Evolutionary conservation across 2,329 filamentous ascomycete species (phyloP), one percentile per base, ranked within the genome.

Genomic region (Colletotrichum falcatum): DNA sequence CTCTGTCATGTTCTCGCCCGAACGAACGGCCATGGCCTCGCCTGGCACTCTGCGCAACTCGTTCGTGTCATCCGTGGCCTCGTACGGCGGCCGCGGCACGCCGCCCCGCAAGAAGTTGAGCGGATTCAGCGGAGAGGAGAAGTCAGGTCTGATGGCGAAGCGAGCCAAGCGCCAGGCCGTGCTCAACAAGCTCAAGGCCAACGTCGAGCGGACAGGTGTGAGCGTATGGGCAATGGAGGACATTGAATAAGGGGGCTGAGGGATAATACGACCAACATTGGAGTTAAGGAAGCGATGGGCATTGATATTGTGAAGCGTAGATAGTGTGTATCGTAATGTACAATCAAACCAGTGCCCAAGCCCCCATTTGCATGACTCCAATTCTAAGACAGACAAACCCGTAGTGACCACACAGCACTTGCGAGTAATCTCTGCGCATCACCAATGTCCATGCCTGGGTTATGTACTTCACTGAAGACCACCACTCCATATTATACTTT

Each of bases 31-130:
- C 74, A 68, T 84, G 76, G 71, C 83, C 59, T 81, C 79, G 5
- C 79, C 83, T 2, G 80, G 84, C 39, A 79, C 76, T 53, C 78
- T 86, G 63, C 83, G 84, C 33, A 79, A 79, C 73, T 81, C 80
- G 26, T 72, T 82, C 48, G 80, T 85, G 33, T 83, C 82, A 16
- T 82, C 87, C 18, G 77, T 83, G 3, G 78, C 78, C 26, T 79
- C 81, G 35, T 76, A 75, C 55, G 77, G 78, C 58, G 76, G 78
- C 6, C 72, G 78, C 42, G 75, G 79, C 70, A 86, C 86, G 26
- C 83, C 88, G 33, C 86, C 88, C 2, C 81, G 88, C 53, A 90
- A 88, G 82, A 91, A 90, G 82, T 75, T 91, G 66, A 89, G 85
- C 71, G 88, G 88, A 23, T 91, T 89, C 74, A 89, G 85, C 68